Evolutionary conservation across 345 rosid genomes (phyloP).

Genomic region (Excoecaria cochinchinensis): DNA sequence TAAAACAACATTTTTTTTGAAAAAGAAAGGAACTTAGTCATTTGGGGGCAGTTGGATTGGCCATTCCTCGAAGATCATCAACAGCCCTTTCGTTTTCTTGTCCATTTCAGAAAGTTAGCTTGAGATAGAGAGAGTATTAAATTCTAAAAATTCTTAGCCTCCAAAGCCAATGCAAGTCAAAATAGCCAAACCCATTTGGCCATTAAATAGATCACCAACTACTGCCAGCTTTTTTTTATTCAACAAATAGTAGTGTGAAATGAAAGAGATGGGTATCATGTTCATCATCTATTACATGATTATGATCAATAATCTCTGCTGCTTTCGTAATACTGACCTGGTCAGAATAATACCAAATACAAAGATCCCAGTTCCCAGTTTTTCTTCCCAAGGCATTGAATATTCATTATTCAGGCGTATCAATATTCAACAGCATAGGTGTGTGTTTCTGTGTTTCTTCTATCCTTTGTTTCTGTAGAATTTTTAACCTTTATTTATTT

Average conservation of each 20-base stretch:
- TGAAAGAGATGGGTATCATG: slow-evolving; percentile 10
- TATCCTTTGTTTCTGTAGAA: not conserved
- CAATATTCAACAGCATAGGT: not conserved
- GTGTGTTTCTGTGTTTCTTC: not conserved
- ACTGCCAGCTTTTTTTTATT: slow-evolving; percentile 1
- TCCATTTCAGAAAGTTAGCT: not conserved
- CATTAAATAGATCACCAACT: not conserved
- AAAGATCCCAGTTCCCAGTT: not conserved
- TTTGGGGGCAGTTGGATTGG: not conserved
- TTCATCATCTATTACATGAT: not conserved
- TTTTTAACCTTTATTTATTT: not conserved
- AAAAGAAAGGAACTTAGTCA: not conserved
- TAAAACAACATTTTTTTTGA: too few relatives aligned
- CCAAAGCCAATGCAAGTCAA: slow-evolving; percentile 4
- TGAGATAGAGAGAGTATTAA: not conserved
- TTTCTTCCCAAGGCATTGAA: not conserved
- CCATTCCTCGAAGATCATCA: not conserved
- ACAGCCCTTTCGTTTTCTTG: not conserved
- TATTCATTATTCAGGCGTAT: not conserved
- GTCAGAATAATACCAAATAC: not conserved
- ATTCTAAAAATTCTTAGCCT: not conserved
- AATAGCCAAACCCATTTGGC: slow-evolving; percentile 4
- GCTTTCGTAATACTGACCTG: not conserved
- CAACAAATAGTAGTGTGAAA: not conserved
- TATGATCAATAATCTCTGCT: not conserved